A percentile compares a stretch with the other conserved stretches of the same genome.
Evolutionary conservation across 2,329 filamentous ascomycete genomes (phyloP).

Genomic region (Trichoderma hamatum): DNA sequence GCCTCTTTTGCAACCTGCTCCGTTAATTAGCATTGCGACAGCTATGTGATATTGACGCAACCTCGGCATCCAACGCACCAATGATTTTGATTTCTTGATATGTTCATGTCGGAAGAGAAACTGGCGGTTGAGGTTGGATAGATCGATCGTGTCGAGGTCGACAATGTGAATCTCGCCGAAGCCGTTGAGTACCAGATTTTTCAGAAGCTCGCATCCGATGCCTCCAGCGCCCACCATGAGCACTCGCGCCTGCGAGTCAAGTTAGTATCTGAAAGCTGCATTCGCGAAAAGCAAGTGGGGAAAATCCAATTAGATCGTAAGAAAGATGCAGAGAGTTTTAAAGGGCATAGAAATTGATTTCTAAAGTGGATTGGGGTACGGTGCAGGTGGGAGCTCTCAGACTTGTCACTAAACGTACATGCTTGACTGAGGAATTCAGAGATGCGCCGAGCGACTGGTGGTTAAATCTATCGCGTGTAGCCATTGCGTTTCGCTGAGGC

Average conservation of each 20-base stretch:
- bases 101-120: constrained; percentile 96
- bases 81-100: constrained; percentile 94
- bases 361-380: background rate
- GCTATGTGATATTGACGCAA: background rate
- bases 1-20: constrained; percentile 85
- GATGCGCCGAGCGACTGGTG: constrained; percentile 67
- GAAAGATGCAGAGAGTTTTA: too few relatives aligned
- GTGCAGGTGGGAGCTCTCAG: background rate
- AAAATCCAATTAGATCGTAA: background rate
- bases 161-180: constrained; percentile 94
- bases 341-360: background rate
- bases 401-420: constrained; percentile 53
- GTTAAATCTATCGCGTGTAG: constrained; percentile 58
- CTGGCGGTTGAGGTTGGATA: constrained; percentile 96
- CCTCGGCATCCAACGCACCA: constrained; percentile 59
- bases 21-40: constrained; percentile 7
- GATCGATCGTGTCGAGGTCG: constrained; percentile 96
- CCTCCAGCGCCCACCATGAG: constrained; percentile 95
- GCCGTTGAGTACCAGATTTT: constrained; percentile 89
- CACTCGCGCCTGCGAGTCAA: constrained; percentile 67
- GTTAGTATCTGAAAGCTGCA: constrained; percentile 4
- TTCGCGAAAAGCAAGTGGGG: background rate
- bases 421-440: constrained; percentile 67
- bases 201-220: constrained; percentile 96
- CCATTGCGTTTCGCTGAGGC: constrained; percentile 35